Conservation (phyloP, 2,329 filamentous ascomycete genomes). For the Colletotrichum nymphaeae region DNA sequence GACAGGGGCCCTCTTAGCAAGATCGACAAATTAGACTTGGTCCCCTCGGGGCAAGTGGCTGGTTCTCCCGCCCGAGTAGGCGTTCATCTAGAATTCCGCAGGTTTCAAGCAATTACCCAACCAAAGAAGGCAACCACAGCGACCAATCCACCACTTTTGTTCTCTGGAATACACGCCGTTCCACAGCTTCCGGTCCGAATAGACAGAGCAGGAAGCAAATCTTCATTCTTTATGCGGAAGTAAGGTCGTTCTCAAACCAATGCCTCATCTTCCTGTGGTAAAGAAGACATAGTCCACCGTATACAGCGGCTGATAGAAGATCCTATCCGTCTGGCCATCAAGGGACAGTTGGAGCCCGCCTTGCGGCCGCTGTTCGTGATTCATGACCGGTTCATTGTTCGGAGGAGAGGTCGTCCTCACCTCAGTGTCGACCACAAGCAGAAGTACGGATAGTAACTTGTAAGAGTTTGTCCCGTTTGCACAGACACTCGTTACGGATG, state of each 20-base stretch:
- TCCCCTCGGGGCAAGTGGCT: slow-evolving; percentile 4
- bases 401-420: not conserved
- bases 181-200: not conserved
- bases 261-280: too few species aligned
- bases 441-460: not conserved
- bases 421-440: not conserved
- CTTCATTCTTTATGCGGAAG: not conserved
- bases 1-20: slow-evolving; percentile 31
- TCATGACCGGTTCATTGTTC: too few species aligned
- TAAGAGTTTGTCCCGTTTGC: not conserved
- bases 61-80: not conserved
- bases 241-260: too few species aligned
- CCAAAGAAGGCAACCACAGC: not conserved
- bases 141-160: not conserved
- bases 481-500: not conserved
- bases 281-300: too few species aligned
- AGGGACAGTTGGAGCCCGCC: too few species aligned
- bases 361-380: too few species aligned
- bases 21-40: slow-evolving; percentile 31
- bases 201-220: not conserved
- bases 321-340: not conserved
- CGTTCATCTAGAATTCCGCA: not conserved
- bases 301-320: not conserved
- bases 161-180: not conserved
- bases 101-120: not conserved